Evolutionary conservation across 768 basidiomycete species (phyloP).

Genomic region (Psilocybe sp.): DNA sequence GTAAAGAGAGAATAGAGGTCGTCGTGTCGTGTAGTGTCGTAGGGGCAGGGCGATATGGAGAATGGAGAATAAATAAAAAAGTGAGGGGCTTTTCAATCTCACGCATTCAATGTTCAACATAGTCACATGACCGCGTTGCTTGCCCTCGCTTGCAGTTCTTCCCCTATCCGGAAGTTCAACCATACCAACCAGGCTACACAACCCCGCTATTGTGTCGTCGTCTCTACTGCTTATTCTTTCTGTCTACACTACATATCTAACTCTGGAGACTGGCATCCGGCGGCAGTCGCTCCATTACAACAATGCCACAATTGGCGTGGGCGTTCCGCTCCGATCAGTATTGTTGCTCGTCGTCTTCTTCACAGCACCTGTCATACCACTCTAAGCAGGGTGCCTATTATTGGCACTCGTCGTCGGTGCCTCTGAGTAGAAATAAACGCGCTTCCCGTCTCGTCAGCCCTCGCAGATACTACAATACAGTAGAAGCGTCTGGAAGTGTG

Average conservation of each 20-base stretch:
- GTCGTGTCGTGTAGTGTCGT: conserved; percentile 25
- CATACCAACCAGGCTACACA: not conserved
- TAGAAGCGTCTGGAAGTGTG: not conserved
- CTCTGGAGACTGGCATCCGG: not conserved
- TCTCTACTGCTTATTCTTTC: not conserved
- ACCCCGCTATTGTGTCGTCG: not conserved
- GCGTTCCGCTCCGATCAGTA: too few relatives aligned
- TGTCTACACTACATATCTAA: too few relatives aligned
- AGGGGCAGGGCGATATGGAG: conserved; percentile 13
- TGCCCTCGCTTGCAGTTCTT: conserved; percentile 3
- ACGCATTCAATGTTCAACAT: conserved; percentile 39
- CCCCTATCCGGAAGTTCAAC: not conserved
- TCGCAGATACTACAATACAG: too few relatives aligned
- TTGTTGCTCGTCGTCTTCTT: too few relatives aligned
- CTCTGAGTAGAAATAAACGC: too few relatives aligned
- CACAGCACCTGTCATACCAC: too few relatives aligned
- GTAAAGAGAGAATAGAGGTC: conserved; percentile 1
- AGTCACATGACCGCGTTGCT: conserved; percentile 40
- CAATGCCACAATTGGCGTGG: too few relatives aligned
- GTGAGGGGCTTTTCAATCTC: conserved; percentile 33
- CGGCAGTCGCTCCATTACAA: not conserved
- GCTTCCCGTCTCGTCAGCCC: too few relatives aligned
- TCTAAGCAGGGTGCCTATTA: too few relatives aligned
- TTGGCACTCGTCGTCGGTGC: too few relatives aligned
- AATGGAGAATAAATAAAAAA: conserved; percentile 26